Evolutionary conservation across 495 filamentous ascomycete genomes (phyloP).

Genomic region (Tuber magnatum): DNA sequence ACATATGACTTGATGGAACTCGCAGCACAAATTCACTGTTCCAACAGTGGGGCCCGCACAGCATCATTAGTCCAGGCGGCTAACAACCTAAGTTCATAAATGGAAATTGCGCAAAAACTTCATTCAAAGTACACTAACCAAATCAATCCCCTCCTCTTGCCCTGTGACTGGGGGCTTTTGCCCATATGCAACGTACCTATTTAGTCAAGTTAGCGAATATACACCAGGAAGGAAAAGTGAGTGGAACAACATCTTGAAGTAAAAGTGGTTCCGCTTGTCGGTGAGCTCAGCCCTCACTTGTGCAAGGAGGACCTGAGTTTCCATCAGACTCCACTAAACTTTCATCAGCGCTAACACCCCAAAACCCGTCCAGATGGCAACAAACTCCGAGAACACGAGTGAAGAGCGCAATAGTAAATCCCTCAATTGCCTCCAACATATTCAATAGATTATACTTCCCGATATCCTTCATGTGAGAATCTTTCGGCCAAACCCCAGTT

Average conservation of each 20-base stretch:
- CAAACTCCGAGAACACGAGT: constrained; percentile 42
- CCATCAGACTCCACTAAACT: constrained; percentile 22
- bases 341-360: neutral
- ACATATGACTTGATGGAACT: neutral
- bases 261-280: constrained; percentile 19
- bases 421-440: constrained; percentile 55
- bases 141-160: neutral
- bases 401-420: constrained; percentile 53
- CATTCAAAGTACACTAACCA: neutral
- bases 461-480: constrained; percentile 56
- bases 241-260: constrained; percentile 28
- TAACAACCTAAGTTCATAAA: neutral
- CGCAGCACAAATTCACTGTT: neutral
- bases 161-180: constrained; percentile 9
- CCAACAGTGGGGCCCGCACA: neutral
- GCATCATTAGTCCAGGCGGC: neutral
- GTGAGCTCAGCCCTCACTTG: constrained; percentile 23
- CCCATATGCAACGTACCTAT: constrained; percentile 14
- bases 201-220: neutral
- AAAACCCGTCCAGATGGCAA: neutral
- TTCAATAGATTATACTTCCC: constrained; percentile 56
- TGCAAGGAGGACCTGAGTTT: constrained; percentile 35
- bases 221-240: neutral
- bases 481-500: constrained; percentile 60
- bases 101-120: accelerated